These are phyloP conservation scores for Aspergillus luchuensis DNA, from an alignment of 2,329 filamentous ascomycete genomes.

Conservation along the genomic window DNA sequence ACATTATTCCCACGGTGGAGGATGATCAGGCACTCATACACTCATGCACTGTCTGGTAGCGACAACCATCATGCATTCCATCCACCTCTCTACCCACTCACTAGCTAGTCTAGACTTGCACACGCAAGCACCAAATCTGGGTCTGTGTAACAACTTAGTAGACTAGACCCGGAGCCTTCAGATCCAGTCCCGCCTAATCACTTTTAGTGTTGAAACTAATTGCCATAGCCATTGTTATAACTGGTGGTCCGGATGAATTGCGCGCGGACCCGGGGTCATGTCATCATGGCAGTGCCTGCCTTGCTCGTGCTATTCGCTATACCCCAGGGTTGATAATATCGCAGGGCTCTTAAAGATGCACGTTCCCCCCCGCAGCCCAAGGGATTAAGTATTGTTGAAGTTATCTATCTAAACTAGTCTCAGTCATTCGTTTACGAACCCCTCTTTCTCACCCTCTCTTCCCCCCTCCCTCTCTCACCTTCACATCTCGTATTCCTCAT, in stretches of 20 bases:
- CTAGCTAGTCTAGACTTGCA: no score
- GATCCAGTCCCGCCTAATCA: neutral
- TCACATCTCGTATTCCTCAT: neutral
- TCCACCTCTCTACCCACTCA: no score
- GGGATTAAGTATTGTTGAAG: neutral
- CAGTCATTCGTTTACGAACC: neutral
- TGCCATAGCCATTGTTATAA: neutral
- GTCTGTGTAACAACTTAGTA: no score
- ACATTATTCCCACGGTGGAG: no score
- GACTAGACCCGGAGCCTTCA: neutral
- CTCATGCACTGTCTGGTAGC: no score
- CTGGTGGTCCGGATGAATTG: neutral
- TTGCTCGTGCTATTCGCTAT: neutral
- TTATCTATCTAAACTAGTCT: neutral
- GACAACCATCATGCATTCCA: no score
- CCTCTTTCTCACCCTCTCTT: neutral
- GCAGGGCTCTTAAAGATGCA: neutral
- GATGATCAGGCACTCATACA: no score
- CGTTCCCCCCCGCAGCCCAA: slow-evolving; percentile 2
- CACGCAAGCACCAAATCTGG: no score
- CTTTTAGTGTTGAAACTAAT: neutral
- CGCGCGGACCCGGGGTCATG: neutral
- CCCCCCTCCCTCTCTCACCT: neutral
- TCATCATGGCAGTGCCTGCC: slow-evolving; percentile 4
- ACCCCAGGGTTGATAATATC: neutral